Evolutionary conservation across 495 filamentous ascomycete genomes (phyloP).

Genomic region (Penicillium roqueforti): DNA sequence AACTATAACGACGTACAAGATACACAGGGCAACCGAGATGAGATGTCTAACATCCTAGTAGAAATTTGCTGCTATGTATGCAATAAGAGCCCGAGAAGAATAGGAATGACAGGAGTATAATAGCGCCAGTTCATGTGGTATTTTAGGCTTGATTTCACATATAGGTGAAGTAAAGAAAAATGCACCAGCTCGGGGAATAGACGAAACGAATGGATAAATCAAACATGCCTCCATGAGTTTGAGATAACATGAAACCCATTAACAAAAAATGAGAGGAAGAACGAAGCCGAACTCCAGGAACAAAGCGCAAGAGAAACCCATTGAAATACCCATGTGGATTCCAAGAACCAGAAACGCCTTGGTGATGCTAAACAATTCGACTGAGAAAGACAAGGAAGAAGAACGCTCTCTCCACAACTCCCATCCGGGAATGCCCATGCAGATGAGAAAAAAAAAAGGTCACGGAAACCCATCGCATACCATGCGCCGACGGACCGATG

Average conservation of each 20-base stretch:
- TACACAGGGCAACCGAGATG: too few species aligned
- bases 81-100: background rate
- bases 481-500: slow-evolving; percentile 19
- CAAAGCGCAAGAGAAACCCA: slow-evolving; percentile 1
- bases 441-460: background rate
- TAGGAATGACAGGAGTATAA: background rate
- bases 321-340: slow-evolving; percentile 6
- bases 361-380: slow-evolving; percentile 14
- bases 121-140: background rate
- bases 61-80: background rate
- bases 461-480: slow-evolving; percentile 5
- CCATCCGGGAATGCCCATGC: slow-evolving; percentile 8
- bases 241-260: background rate
- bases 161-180: background rate
- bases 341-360: slow-evolving; percentile 15
- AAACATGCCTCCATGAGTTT: background rate
- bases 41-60: too few species aligned
- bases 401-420: slow-evolving; percentile 5
- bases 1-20: too few species aligned
- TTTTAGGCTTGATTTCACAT: background rate
- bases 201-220: background rate
- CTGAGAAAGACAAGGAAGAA: background rate
- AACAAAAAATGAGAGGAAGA: background rate
- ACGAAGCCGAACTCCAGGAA: slow-evolving; percentile 4
- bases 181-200: background rate